Conservation (phyloP, 2,329 filamentous ascomycete genomes). For the Trichoderma cornu-damae region DNA sequence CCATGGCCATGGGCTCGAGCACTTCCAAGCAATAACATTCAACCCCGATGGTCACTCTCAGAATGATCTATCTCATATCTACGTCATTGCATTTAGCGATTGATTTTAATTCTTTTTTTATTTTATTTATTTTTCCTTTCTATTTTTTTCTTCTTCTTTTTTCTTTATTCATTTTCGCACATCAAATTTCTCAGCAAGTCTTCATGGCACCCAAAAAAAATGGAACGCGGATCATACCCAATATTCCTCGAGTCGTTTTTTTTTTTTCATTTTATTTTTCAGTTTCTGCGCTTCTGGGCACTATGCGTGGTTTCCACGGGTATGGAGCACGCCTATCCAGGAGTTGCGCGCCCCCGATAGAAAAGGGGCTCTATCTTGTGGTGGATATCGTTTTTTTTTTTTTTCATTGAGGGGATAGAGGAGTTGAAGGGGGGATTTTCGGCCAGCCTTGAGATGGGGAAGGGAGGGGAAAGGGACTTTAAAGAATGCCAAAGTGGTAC, state of each 20-base stretch:
- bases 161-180: constrained; percentile 25
- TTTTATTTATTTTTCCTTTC: constrained; percentile 26
- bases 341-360: constrained; percentile 20
- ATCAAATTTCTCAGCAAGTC: constrained; percentile 33
- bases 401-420: constrained; percentile 29
- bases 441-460: constrained; percentile 27
- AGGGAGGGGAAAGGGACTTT: constrained; percentile 26
- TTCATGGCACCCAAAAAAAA: constrained; percentile 39
- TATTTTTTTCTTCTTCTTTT: constrained; percentile 25
- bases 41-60: constrained; percentile 25
- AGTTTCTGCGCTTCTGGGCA: constrained; percentile 23
- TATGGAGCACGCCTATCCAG: constrained; percentile 19
- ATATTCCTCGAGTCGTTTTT: constrained; percentile 24
- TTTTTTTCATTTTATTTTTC: constrained; percentile 23
- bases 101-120: constrained; percentile 28
- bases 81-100: constrained; percentile 46
- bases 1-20: constrained; percentile 9
- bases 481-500: constrained; percentile 33
- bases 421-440: constrained; percentile 23
- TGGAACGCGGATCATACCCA: constrained; percentile 37
- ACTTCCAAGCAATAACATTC: constrained; percentile 14
- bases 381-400: constrained; percentile 24
- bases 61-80: constrained; percentile 35
- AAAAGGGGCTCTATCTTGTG: constrained; percentile 23
- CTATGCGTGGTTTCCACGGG: constrained; percentile 18